phyloP scores from a whole-genome alignment of 352 stramenopile genomes.

The Elongisporangium prolatum region DNA sequence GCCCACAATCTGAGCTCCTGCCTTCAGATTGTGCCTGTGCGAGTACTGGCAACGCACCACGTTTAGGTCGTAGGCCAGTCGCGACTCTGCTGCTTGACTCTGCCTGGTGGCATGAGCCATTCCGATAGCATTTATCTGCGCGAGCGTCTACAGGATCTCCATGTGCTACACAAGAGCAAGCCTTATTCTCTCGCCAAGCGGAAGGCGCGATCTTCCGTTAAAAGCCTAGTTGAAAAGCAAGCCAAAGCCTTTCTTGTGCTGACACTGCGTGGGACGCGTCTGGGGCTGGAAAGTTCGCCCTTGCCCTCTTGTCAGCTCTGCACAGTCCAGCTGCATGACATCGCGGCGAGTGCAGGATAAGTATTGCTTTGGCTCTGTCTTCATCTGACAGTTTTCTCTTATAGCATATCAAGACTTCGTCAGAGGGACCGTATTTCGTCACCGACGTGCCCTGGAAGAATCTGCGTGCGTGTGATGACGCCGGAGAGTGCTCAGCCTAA shows the following conservation, averaged over 20 bases:
- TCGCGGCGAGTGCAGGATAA: background rate
- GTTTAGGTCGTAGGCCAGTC: background rate
- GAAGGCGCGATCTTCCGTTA: background rate
- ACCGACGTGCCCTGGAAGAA: background rate
- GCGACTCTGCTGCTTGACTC: background rate
- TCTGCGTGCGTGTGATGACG: background rate
- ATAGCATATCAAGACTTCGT: background rate
- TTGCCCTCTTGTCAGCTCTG: background rate
- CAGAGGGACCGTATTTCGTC: background rate
- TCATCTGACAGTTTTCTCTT: background rate
- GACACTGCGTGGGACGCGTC: background rate
- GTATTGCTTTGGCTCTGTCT: background rate
- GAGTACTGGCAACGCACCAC: background rate
- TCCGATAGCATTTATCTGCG: background rate
- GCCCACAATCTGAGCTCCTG: background rate
- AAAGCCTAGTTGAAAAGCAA: background rate
- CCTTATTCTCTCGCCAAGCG: background rate
- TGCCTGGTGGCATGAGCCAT: background rate
- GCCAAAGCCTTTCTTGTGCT: background rate
- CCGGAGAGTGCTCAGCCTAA: background rate
- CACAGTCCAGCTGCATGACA: background rate
- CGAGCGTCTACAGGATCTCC: background rate
- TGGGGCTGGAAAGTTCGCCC: background rate
- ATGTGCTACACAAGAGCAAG: background rate
- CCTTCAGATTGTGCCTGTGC: background rate